phyloP scores from a whole-genome alignment of 1,284 basidiomycete species.

The Bondarzewia mesenterica region DNA sequence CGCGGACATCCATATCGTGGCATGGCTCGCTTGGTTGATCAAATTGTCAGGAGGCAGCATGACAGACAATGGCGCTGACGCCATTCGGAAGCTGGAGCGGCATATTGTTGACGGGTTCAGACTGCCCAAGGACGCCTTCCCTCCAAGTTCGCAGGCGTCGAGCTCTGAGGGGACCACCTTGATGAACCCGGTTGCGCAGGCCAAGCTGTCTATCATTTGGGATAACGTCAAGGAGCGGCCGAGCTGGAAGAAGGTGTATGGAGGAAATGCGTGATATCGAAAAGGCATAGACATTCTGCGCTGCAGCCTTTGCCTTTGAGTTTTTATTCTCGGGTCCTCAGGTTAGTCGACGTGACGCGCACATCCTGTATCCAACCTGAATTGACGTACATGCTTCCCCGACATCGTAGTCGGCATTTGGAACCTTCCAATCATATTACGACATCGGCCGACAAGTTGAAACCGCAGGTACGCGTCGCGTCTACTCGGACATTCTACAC shows the following conservation, averaged over 20 bases:
- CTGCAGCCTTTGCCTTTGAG: too few relatives aligned
- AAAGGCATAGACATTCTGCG: too few relatives aligned
- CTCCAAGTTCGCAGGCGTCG: slow-evolving; percentile 15
- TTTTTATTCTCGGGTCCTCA: too few relatives aligned
- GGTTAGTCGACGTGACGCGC: too few relatives aligned
- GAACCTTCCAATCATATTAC: too few relatives aligned
- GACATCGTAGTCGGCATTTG: too few relatives aligned
- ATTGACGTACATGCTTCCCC: too few relatives aligned
- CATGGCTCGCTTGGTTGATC: slow-evolving; percentile 67
- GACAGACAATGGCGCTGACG: slow-evolving; percentile 39
- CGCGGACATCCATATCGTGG: slow-evolving; percentile 74
- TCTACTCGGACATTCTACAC: too few relatives aligned
- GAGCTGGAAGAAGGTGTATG: slow-evolving; percentile 65
- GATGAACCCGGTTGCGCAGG: slow-evolving; percentile 19
- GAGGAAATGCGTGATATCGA: neutral
- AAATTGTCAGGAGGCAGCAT: slow-evolving; percentile 44
- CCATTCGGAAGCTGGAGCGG: slow-evolving; percentile 41
- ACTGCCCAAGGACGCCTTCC: slow-evolving; percentile 34
- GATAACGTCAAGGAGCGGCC: slow-evolving; percentile 51
- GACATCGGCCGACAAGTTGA: too few relatives aligned
- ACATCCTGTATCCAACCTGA: too few relatives aligned
- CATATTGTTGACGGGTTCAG: slow-evolving; percentile 38
- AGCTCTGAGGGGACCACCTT: slow-evolving; percentile 7
- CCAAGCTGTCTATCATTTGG: slow-evolving; percentile 58
- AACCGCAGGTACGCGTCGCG: too few relatives aligned